phyloP scores from a whole-genome alignment of 2,329 filamentous ascomycete genomes.

The Lomentospora prolificans region DNA sequence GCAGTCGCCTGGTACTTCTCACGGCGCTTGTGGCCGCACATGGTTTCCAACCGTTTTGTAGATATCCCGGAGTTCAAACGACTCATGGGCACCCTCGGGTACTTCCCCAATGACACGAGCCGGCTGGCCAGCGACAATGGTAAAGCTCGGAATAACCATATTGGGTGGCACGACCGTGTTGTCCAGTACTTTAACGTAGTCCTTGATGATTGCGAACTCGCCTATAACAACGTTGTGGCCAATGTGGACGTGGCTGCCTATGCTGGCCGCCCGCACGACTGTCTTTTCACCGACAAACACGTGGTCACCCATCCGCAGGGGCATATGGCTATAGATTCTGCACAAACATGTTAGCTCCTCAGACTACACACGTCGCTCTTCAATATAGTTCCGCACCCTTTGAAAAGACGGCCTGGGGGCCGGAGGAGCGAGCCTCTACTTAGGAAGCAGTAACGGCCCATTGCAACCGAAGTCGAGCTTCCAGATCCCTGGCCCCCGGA shows the following conservation, averaged over 20 bases:
- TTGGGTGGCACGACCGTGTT: conserved; percentile 73
- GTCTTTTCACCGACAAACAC: conserved; percentile 73
- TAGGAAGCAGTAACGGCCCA: conserved; percentile 87
- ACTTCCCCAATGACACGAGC: conserved; percentile 75
- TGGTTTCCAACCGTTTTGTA: conserved; percentile 54
- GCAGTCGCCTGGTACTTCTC: too few relatives aligned
- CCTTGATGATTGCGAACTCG: conserved; percentile 85
- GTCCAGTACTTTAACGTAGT: conserved; percentile 81
- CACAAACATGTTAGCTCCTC: background rate
- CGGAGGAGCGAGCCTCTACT: conserved; percentile 68
- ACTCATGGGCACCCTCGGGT: conserved; percentile 57
- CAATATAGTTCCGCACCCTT: conserved; percentile 44
- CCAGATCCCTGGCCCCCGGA: conserved; percentile 28
- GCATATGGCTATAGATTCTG: conserved; percentile 66
- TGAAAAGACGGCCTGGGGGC: conserved; percentile 73
- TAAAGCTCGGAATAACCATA: conserved; percentile 89
- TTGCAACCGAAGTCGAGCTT: conserved; percentile 63
- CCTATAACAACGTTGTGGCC: conserved; percentile 68
- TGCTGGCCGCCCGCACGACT: conserved; percentile 71
- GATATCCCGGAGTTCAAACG: conserved; percentile 53
- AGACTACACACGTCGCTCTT: too few relatives aligned
- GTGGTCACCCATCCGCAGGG: conserved; percentile 87
- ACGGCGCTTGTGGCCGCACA: conserved; percentile 25
- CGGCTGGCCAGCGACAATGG: conserved; percentile 76
- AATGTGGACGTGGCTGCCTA: conserved; percentile 81